Conservation (phyloP, 495 filamentous ascomycete species). For the Venustampulla echinocandica region DNA sequence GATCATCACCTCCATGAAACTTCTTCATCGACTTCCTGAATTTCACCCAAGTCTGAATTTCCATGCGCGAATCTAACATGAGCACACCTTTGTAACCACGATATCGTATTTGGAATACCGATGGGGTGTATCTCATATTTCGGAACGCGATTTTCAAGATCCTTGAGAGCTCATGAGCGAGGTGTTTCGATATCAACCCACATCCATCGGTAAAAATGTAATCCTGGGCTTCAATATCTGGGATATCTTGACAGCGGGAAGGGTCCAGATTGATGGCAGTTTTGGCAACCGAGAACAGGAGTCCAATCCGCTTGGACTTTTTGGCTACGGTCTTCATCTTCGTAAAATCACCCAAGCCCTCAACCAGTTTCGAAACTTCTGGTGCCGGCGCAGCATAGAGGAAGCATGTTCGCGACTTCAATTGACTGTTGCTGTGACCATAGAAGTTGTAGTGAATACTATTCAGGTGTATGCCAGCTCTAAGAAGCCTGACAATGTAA, state of each 20-base stretch:
- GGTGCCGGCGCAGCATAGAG: constrained; percentile 33
- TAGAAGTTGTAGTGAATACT: constrained; percentile 39
- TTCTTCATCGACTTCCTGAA: constrained; percentile 47
- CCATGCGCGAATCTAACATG: constrained; percentile 34
- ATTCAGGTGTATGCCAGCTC: constrained; percentile 33
- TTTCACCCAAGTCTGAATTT: constrained; percentile 26
- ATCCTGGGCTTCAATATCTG: constrained; percentile 34
- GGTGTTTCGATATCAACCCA: constrained; percentile 32
- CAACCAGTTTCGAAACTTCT: constrained; percentile 30
- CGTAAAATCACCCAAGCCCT: constrained; percentile 38
- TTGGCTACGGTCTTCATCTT: constrained; percentile 45
- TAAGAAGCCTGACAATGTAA: constrained; percentile 33
- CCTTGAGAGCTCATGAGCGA: constrained; percentile 31
- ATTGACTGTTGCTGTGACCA: constrained; percentile 45
- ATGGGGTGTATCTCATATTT: constrained; percentile 36
- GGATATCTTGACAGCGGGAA: constrained; percentile 36
- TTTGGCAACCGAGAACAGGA: constrained; percentile 38
- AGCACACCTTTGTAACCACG: constrained; percentile 45
- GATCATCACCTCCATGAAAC: constrained; percentile 34
- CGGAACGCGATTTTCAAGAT: constrained; percentile 31
- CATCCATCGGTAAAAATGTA: constrained; percentile 45
- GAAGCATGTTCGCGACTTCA: constrained; percentile 40
- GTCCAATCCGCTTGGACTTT: constrained; percentile 41
- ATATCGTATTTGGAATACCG: constrained; percentile 43
- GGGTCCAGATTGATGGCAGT: constrained; percentile 31